Percentiles rank a stretch among this genome's conserved stretches.
Evolutionary conservation across 345 rosid species (phyloP).

Genomic region (Corchorus capsularis): DNA sequence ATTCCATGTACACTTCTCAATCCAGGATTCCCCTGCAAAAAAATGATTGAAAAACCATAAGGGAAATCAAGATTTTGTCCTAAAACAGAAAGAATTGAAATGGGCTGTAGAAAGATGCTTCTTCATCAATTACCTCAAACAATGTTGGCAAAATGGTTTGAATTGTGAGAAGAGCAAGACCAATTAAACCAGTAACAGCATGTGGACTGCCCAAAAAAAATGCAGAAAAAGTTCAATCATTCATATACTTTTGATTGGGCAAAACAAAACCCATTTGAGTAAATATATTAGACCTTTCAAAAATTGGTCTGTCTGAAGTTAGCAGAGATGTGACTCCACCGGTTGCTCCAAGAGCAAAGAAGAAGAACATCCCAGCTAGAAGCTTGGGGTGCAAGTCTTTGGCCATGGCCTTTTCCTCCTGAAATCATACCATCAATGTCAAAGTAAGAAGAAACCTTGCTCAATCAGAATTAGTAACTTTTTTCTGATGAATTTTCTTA

Average conservation of each 20-base stretch:
- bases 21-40: constrained; percentile 74
- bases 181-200: constrained; percentile 78
- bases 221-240: neutral
- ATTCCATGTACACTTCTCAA: constrained; percentile 82
- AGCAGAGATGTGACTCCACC: constrained; percentile 87
- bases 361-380: constrained; percentile 91
- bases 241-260: neutral
- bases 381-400: constrained; percentile 95
- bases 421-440: neutral
- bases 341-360: constrained; percentile 90
- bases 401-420: constrained; percentile 93
- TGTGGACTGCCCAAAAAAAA: constrained; percentile 62
- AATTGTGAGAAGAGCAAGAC: constrained; percentile 72
- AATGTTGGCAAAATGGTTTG: constrained; percentile 74
- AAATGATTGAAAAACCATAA: neutral
- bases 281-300: constrained; percentile 54
- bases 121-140: constrained; percentile 63
- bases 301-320: constrained; percentile 81
- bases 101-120: neutral
- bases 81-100: neutral
- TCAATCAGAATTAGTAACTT: neutral
- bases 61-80: neutral
- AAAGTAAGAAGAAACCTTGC: neutral
- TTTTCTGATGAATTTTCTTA: constrained; percentile 30
- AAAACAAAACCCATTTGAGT: neutral